Base-by-base conservation (phyloP, 805 yeast genomes). In the Kodamaea kakaduensis region DNA sequence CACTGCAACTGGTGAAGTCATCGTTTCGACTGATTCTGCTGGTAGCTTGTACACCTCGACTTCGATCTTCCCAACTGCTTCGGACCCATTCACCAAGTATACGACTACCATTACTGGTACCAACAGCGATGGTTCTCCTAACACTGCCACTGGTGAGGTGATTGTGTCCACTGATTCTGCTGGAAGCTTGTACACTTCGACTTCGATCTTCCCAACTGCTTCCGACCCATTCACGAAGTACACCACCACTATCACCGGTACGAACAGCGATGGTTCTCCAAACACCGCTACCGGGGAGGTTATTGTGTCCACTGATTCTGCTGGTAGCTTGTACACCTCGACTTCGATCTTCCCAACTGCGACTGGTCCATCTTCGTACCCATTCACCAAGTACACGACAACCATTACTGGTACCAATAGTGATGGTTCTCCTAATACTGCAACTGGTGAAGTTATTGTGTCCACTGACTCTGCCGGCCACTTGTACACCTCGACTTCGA, bases 241-340 rank as follows among this genome's bases (percentile, higher is more conserved):
- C 41, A 47, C 50, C 24, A 47, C 53, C 7, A 47, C 50, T n/a
- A 35, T 45, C 29, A 32, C 37, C 6, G 38, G 44, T 9, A 42
- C 50, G 10, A 37, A 38, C 26, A 17, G 43, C 3, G 42, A 34
- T 40, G 52, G 52, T 6, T 14, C 33, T 14, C 14, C 31, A 1
- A 20, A 36, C 1, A 51, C 54, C 3, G 49, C 44, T n/a, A 38
- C 51, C 9, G 53, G 49, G 19, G 47, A 32, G 9, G 49, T 45
- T 13, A 25, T 46, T 36, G 40, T 43, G 5, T 38, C 45, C n/a
- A 37, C 45, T 10, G 38, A 41, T 28, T 10, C 27, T 9, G 30
- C 16, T 9, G 38, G 38, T 3, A 3, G 9, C 4, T 25, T 17
- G 9, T 37, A 37, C 24, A 43, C 44, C 10, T 39, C 49, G 17